Conservation (phyloP, 2,329 filamentous ascomycete species). For the Aspergillus uvarum region DNA sequence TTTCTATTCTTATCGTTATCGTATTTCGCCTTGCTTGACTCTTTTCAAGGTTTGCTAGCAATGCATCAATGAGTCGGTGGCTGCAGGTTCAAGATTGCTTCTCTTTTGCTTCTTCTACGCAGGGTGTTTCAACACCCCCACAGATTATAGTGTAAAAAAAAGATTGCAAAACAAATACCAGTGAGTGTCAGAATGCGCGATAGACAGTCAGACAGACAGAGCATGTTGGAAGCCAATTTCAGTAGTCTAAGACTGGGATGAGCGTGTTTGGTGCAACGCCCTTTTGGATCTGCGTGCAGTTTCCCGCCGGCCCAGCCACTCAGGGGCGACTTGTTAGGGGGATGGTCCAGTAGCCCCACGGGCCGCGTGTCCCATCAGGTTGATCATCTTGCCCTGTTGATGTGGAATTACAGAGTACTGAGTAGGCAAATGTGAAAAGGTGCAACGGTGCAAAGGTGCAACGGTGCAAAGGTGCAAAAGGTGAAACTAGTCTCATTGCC, state of each 20-base stretch:
- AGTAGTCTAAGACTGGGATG: neutral
- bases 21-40: neutral
- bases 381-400: constrained; percentile 10
- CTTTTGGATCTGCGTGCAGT: constrained; percentile 17
- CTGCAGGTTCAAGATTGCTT: neutral
- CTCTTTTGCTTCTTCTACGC: neutral
- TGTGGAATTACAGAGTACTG: neutral
- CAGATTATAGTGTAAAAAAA: neutral
- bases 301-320: constrained; percentile 21
- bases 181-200: neutral
- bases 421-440: too few relatives aligned
- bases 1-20: constrained; percentile 2
- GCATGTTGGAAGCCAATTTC: neutral
- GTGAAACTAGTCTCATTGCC: neutral
- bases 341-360: constrained; percentile 18
- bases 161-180: neutral
- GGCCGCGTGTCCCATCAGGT: constrained; percentile 25
- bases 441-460: neutral
- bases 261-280: neutral
- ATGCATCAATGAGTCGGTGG: neutral
- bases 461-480: neutral
- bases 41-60: neutral
- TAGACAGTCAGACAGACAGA: neutral
- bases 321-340: constrained; percentile 9
- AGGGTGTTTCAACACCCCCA: neutral